Evolutionary conservation across 2,329 filamentous ascomycete genomes (phyloP).

Genomic region (Tolypocladium ovalisporum): DNA sequence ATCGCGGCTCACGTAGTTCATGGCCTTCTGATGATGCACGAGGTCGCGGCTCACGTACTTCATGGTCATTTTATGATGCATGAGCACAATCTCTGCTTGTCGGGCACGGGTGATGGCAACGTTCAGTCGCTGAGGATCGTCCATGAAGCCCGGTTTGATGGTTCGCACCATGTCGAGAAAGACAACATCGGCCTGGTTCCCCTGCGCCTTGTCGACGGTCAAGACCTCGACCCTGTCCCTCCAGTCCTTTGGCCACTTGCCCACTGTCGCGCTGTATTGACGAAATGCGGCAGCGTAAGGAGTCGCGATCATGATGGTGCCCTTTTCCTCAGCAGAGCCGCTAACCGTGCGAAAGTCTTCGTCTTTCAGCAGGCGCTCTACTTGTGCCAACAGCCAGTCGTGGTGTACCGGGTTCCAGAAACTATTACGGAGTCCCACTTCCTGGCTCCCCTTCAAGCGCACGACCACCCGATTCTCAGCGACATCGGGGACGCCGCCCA

Average conservation of each 20-base stretch:
- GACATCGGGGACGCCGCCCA: slow-evolving; percentile 10
- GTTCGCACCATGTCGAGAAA: slow-evolving; percentile 36
- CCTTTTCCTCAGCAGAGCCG: slow-evolving; percentile 7
- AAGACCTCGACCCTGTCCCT: slow-evolving; percentile 25
- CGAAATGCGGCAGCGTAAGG: slow-evolving; percentile 28
- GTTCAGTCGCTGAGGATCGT: slow-evolving; percentile 32
- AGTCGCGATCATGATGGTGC: slow-evolving; percentile 31
- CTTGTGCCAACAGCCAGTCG: slow-evolving; percentile 23
- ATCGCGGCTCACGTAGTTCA: no score
- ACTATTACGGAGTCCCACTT: slow-evolving; percentile 19
- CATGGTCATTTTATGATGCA: slow-evolving; percentile 26
- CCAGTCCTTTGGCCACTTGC: slow-evolving; percentile 14
- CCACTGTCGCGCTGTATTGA: slow-evolving; percentile 21
- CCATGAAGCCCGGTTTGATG: slow-evolving; percentile 25
- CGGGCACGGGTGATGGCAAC: slow-evolving; percentile 33
- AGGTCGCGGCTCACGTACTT: slow-evolving; percentile 1
- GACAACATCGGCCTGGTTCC: slow-evolving; percentile 36
- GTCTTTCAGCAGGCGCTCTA: slow-evolving; percentile 19
- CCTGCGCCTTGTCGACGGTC: slow-evolving; percentile 34
- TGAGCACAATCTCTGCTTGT: slow-evolving; percentile 33
- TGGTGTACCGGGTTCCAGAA: slow-evolving; percentile 30
- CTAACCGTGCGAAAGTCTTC: slow-evolving; percentile 19
- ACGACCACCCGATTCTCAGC: slow-evolving; percentile 26
- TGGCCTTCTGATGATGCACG: no score
- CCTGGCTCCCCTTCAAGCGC: slow-evolving; percentile 13